phyloP scores from a whole-genome alignment of 2,329 filamentous ascomycete species.

The Lanzia echinophila region DNA sequence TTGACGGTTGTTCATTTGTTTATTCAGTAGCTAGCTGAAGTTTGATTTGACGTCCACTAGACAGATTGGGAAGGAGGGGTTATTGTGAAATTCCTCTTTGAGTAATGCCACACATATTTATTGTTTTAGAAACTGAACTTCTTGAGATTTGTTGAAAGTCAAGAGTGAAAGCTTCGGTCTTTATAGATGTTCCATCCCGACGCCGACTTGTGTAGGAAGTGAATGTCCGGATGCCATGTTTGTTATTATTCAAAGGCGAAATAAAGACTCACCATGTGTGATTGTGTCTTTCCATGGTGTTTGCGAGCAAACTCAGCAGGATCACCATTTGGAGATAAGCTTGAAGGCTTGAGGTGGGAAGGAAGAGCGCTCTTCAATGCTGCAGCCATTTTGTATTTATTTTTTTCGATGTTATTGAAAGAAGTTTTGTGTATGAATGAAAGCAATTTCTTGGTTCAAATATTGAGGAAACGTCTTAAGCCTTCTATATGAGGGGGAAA shows the following conservation, averaged over 20 bases:
- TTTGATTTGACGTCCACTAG: background rate
- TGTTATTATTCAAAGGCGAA: background rate
- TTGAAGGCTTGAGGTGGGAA: constrained; percentile 62
- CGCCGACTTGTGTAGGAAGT: background rate
- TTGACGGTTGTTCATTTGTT: background rate
- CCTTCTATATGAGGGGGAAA: background rate
- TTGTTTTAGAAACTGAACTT: background rate
- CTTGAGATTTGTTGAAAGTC: background rate
- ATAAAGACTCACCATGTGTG: constrained; percentile 67
- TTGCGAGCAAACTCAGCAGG: constrained; percentile 48
- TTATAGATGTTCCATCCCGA: background rate
- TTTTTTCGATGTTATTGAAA: background rate
- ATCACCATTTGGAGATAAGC: constrained; percentile 32
- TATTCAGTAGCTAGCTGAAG: background rate
- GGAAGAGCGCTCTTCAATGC: constrained; percentile 70
- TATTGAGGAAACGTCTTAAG: constrained; percentile 1
- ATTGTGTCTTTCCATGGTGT: constrained; percentile 80
- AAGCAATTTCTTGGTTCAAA: background rate
- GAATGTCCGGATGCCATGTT: background rate
- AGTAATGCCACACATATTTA: background rate
- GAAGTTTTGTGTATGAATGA: background rate
- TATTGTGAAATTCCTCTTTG: background rate
- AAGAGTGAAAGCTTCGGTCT: background rate
- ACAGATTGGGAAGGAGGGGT: background rate
- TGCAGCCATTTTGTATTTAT: constrained; percentile 52